Percentiles rank a stretch among this genome's conserved stretches.
phyloP scores from a whole-genome alignment of 129 eudicot species.

The Ambrosia artemisiifolia region DNA sequence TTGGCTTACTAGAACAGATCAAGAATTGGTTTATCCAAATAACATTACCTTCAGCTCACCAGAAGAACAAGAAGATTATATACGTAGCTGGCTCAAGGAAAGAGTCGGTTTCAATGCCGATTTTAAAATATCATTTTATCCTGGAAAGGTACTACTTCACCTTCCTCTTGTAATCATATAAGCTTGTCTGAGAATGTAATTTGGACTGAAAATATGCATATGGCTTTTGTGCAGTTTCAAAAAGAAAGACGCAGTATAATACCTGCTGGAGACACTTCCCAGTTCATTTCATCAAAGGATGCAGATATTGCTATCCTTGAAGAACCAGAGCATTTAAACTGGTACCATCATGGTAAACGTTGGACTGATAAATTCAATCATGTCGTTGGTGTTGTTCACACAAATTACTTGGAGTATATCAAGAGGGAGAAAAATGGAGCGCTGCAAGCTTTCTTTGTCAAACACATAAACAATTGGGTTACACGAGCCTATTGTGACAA shows the following conservation, averaged over 20 bases:
- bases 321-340: constrained; percentile 95
- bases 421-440: constrained; percentile 97
- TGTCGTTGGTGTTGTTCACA: constrained; percentile 96
- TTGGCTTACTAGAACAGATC: constrained; percentile 93
- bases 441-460: constrained; percentile 87
- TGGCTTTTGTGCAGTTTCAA: constrained; percentile 51
- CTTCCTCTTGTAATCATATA: background rate
- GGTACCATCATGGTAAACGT: constrained; percentile 97
- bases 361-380: constrained; percentile 99
- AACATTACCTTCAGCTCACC: constrained; percentile 80
- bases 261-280: constrained; percentile 95
- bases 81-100: constrained; percentile 92
- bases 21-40: constrained; percentile 88
- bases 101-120: constrained; percentile 87
- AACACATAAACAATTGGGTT: constrained; percentile 85
- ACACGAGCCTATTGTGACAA: constrained; percentile 84
- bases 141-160: constrained; percentile 70
- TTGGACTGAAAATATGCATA: background rate
- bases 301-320: constrained; percentile 96
- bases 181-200: constrained; percentile 6
- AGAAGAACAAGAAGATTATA: constrained; percentile 88
- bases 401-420: constrained; percentile 93
- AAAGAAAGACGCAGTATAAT: constrained; percentile 88
- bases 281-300: constrained; percentile 78
- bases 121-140: constrained; percentile 92